Evolutionary conservation across 177 flowering plant genomes (phyloP), one percentile per base, ranked within the genome.

Genomic region (Vitis hybrid): DNA sequence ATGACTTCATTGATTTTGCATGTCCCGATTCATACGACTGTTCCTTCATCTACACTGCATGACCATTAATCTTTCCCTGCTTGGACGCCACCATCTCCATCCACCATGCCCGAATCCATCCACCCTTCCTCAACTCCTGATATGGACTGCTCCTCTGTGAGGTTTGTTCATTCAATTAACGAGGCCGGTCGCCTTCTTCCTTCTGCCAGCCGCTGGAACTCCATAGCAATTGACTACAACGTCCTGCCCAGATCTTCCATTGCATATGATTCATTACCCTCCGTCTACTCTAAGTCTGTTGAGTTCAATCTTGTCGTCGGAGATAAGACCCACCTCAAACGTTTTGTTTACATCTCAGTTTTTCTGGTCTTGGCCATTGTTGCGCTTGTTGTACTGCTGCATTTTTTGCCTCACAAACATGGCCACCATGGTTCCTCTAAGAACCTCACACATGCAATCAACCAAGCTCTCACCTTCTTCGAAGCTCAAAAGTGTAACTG

Each of bases 401-500:
- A 66, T 12, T 81, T 86, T 63, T 58, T 84, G 76, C 77, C 83
- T 17, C 82, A 49, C 51, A 79, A 83, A 14, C 78, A 85, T 13
- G 21, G 65, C 2, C 76, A 71, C 59, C 74, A 70, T 49, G 74
- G 49, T 9, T 9, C 73, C 61, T 71, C 84, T 9, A 77, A 64
- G 64, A 78, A 87, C 71, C 79, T 78, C 64, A 82, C 83, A 0
- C 74, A 77, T 32, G 89, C 92, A 12, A 17, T 90, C 9, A 76
- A 73, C 66, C 83, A 80, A 68, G 90, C 92, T 12, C 80, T 90
- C 15, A 46, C 73, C 53, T 88, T 90, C 81, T 90, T 88, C 58
- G 88, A 90, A 69, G 91, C 91, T 18, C 94, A 90, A 69, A 87
- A 86, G 63, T 90, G 94, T 90, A 84, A 75, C 5, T 3, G 2